These are phyloP conservation scores for Blumeria graminis DNA, from an alignment of 2,329 filamentous ascomycete genomes.

Conservation along the genomic window DNA sequence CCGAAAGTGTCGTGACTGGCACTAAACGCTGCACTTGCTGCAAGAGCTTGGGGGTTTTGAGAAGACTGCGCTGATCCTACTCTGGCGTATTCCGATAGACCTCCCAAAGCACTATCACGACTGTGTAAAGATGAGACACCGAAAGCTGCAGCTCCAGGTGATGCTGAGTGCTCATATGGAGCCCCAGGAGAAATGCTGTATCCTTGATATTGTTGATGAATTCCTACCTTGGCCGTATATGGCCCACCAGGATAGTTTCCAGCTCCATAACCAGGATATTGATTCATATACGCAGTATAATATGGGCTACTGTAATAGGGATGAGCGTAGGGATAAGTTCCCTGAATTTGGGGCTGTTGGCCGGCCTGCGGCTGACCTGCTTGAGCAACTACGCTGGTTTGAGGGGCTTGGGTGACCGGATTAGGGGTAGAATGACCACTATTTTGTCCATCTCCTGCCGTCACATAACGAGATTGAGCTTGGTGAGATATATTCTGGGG, in stretches of 20 bases:
- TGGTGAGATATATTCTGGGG: slow-evolving; percentile 49
- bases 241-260: slow-evolving; percentile 16
- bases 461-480: slow-evolving; percentile 30
- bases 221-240: slow-evolving; percentile 15
- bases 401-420: slow-evolving; percentile 35
- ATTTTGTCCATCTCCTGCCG: slow-evolving; percentile 46
- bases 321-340: slow-evolving; percentile 27
- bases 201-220: slow-evolving; percentile 16
- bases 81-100: slow-evolving; percentile 16
- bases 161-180: slow-evolving; percentile 16
- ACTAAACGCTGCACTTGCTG: slow-evolving; percentile 14
- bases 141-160: slow-evolving; percentile 15
- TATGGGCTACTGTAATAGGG: slow-evolving; percentile 39
- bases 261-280: slow-evolving; percentile 21
- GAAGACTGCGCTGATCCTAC: slow-evolving; percentile 14
- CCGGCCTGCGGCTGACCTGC: slow-evolving; percentile 21
- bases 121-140: slow-evolving; percentile 15
- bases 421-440: slow-evolving; percentile 84
- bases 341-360: slow-evolving; percentile 23
- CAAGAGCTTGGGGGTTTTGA: slow-evolving; percentile 14
- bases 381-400: slow-evolving; percentile 22
- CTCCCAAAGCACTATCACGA: slow-evolving; percentile 15
- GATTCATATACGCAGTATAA: slow-evolving; percentile 34
- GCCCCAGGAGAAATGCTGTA: slow-evolving; percentile 15
- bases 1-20: slow-evolving; percentile 15